Conservation (phyloP, 148 eudicot species). For the Linanthus parryae region DNA sequence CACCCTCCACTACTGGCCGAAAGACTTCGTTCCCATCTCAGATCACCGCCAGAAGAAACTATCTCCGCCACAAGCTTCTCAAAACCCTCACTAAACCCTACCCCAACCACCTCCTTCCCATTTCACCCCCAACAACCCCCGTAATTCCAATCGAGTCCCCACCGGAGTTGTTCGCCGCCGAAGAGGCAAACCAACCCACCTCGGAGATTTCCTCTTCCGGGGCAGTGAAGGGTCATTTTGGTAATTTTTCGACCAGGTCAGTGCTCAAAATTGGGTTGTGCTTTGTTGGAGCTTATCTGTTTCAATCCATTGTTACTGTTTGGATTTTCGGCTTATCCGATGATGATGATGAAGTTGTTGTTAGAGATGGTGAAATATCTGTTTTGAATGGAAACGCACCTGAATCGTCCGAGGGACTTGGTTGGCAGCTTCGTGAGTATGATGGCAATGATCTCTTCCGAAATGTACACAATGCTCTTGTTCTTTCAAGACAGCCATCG, state of each 20-base stretch:
- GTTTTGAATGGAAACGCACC: slow-evolving; percentile 22
- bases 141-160: slow-evolving; percentile 16
- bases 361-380: slow-evolving; percentile 17
- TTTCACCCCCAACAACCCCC: slow-evolving; percentile 17
- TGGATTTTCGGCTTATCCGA: slow-evolving; percentile 36
- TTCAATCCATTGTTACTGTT: slow-evolving; percentile 58
- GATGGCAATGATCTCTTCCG: too few relatives aligned
- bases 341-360: slow-evolving; percentile 16
- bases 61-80: slow-evolving; percentile 60
- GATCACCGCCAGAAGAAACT: slow-evolving; percentile 49
- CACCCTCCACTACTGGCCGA: too few relatives aligned
- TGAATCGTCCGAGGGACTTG: too few relatives aligned
- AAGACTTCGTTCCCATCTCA: too few relatives aligned
- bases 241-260: slow-evolving; percentile 25
- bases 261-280: slow-evolving; percentile 39
- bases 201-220: slow-evolving; percentile 15
- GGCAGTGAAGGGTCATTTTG: slow-evolving; percentile 20
- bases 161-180: slow-evolving; percentile 9
- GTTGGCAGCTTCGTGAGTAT: too few relatives aligned
- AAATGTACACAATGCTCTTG: too few relatives aligned
- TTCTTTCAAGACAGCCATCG: too few relatives aligned
- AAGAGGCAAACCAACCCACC: slow-evolving; percentile 9
- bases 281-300: slow-evolving; percentile 54
- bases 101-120: slow-evolving; percentile 17
- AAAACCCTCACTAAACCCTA: slow-evolving; percentile 58